Conservation (phyloP, 176 grass and related monocot genomes). For the Bonia amplexicaulis region DNA sequence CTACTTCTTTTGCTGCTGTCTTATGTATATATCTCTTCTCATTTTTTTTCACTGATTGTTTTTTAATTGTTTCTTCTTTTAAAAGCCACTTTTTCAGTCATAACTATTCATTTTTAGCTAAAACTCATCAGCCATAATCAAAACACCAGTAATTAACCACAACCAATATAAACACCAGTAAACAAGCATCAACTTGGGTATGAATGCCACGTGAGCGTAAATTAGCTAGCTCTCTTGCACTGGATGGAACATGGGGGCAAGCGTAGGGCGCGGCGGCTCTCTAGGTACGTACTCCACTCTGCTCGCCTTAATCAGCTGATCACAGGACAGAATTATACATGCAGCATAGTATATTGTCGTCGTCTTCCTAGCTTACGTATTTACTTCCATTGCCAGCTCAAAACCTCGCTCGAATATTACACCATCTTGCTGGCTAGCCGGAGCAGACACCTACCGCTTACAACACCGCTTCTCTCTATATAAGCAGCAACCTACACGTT, state of each 20-base stretch:
- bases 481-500: constrained; percentile 33
- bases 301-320: not conserved
- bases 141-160: fast-evolving
- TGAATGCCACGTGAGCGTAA: constrained; percentile 53
- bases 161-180: not conserved
- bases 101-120: no score
- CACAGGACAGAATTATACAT: not conserved
- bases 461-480: constrained; percentile 15
- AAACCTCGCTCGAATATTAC: constrained; percentile 1
- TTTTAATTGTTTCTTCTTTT: fast-evolving
- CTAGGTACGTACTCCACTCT: not conserved
- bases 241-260: constrained; percentile 20
- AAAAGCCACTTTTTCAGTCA: no score
- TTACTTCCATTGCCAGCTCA: constrained; percentile 26
- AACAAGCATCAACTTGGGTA: constrained; percentile 38
- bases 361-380: not conserved
- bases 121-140: fast-evolving
- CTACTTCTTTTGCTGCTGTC: fast-evolving
- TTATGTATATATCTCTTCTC: no score
- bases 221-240: constrained; percentile 4
- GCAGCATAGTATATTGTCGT: not conserved
- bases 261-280: constrained; percentile 7
- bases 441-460: not conserved
- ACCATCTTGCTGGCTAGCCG: not conserved
- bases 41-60: no score